Evolutionary conservation across 129 eudicot species (phyloP).

Genomic region (Solidago caesia): DNA sequence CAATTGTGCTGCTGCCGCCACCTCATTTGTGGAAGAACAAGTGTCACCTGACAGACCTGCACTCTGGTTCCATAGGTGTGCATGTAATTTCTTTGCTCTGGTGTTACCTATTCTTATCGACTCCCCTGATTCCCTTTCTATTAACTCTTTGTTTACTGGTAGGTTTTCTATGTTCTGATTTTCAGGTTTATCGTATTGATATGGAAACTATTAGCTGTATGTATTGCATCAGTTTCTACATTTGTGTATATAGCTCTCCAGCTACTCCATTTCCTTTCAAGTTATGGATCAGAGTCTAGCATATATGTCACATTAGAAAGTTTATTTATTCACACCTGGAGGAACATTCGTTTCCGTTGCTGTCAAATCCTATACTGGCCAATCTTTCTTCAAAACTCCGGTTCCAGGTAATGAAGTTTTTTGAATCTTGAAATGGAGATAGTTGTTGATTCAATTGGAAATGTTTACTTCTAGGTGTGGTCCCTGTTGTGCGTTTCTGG

Average conservation of each 20-base stretch:
- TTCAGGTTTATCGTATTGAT: slow-evolving; percentile 52
- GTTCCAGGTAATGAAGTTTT: slow-evolving; percentile 53
- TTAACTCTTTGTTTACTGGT: not conserved
- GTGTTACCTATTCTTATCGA: not conserved
- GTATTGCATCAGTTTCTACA: slow-evolving; percentile 64
- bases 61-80: slow-evolving; percentile 17
- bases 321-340: slow-evolving; percentile 56
- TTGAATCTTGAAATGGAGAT: slow-evolving; percentile 11
- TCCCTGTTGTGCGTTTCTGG: not conserved
- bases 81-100: slow-evolving; percentile 45
- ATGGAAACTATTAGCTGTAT: slow-evolving; percentile 61
- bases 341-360: slow-evolving; percentile 58
- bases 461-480: not conserved
- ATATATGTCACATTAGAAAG: slow-evolving; percentile 29
- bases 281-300: slow-evolving; percentile 36
- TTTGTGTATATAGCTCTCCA: slow-evolving; percentile 57
- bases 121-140: not conserved
- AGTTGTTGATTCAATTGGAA: not conserved
- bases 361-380: slow-evolving; percentile 90
- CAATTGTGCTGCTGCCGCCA: slow-evolving; percentile 72
- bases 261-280: slow-evolving; percentile 37
- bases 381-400: slow-evolving; percentile 50
- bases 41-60: slow-evolving; percentile 29
- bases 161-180: slow-evolving; percentile 20
- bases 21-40: slow-evolving; percentile 45